Evolutionary conservation across 176 grass and related monocot genomes (phyloP), one percentile per base, ranked within the genome.

Genomic region (Cocos nucifera): DNA sequence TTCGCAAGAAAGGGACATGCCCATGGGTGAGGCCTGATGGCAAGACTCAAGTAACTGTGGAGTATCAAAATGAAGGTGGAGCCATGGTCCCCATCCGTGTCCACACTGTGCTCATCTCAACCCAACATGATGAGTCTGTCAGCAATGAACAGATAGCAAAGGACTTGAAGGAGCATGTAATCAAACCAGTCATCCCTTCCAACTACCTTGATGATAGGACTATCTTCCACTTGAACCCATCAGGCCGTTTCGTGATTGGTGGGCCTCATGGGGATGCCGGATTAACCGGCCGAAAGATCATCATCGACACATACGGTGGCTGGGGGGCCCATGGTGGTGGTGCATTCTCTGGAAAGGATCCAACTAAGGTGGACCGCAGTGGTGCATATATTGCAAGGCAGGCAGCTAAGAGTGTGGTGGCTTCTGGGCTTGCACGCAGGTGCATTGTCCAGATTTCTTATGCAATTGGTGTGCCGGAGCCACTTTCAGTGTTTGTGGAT

Each of bases 201-300:
- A 64, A 49, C 20, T 64, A 64, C 10, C 15, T 64, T 35, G 61
- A 64, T 12, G 20, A 49, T 35, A 16, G 19, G 19, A 64, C 61
- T 19, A 64, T 64, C 27, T 64, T 64, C 61, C 61, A 64, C 61
- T 16, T 64, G 61, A 64, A 64, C 39, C 61, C 61, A 18, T 64
- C 39, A 3, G 61, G 61, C 39, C 61, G 61, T 2, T 64, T 64
- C 19, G 61, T 64, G 32, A 25, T 64, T 39, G 39, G 61, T 2
- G 61, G 61, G 19, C 61, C 61, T 14, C 61, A 50, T 10, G 61
- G 61, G 0, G 61, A 64, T 35, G 61, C 61, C 3, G 61, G 61
- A 19, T 20, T 64, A 1, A 64, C 61, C n/a, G 61, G 61, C 39
- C 17, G 61, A 6, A 64, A 64, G 61, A 64, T 64, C 32, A 64